These are phyloP conservation scores for Naganishia vaughanmartiniae DNA, from an alignment of 768 basidiomycete genomes.

Conservation along the genomic window DNA sequence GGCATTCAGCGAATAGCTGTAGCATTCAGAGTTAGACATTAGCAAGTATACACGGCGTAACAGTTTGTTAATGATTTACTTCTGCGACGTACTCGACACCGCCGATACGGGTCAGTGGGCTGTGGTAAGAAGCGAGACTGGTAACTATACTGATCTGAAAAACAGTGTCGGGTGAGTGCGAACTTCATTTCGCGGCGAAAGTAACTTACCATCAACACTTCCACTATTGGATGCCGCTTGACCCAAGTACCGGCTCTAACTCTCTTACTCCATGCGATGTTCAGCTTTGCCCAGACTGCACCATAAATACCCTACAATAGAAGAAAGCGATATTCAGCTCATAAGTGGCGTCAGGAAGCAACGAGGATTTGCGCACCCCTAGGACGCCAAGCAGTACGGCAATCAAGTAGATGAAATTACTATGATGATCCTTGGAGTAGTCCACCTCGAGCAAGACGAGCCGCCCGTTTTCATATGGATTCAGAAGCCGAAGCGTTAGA, in stretches of 20 bases:
- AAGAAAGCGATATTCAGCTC: constrained; percentile 24
- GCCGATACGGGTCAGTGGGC: constrained; percentile 87
- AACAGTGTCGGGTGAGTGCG: constrained; percentile 21
- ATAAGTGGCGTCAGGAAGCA: background rate
- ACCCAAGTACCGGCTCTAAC: constrained; percentile 81
- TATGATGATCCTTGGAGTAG: constrained; percentile 78
- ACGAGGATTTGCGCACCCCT: constrained; percentile 60
- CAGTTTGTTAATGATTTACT: constrained; percentile 56
- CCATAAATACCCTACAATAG: constrained; percentile 78
- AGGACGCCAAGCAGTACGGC: constrained; percentile 70
- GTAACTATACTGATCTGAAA: constrained; percentile 74
- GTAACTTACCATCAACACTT: constrained; percentile 71
- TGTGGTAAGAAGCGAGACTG: constrained; percentile 73
- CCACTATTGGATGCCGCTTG: constrained; percentile 70
- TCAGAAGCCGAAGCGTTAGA: constrained; percentile 71
- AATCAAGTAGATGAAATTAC: constrained; percentile 72
- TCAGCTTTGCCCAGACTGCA: constrained; percentile 62
- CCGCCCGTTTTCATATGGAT: constrained; percentile 94
- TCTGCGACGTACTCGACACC: constrained; percentile 92
- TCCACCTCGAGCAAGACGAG: constrained; percentile 63
- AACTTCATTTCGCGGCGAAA: background rate
- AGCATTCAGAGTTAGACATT: background rate
- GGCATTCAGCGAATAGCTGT: constrained; percentile 70
- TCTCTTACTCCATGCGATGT: constrained; percentile 80
- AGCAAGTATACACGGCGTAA: background rate